Percentiles rank a stretch among this genome's conserved stretches.
Conservation (phyloP, 345 rosid species). For the Crucihimalaya himalaica region DNA sequence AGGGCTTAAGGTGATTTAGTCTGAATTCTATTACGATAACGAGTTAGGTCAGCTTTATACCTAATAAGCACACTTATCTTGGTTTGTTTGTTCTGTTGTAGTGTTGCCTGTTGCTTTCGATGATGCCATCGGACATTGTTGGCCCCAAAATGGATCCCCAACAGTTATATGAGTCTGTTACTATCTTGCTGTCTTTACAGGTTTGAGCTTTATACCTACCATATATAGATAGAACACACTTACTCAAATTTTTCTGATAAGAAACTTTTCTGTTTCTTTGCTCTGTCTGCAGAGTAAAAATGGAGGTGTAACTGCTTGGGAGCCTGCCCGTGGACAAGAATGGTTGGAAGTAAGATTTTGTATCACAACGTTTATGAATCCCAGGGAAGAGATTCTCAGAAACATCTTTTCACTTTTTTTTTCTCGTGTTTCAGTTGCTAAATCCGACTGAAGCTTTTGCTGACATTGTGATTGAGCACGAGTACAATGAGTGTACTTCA, state of each 20-base stretch:
- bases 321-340: constrained; percentile 41
- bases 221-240: not conserved
- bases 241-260: not conserved
- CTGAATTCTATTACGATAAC: not conserved
- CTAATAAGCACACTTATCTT: constrained; percentile 8
- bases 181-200: constrained; percentile 60
- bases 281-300: constrained; percentile 36
- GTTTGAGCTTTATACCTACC: constrained; percentile 41
- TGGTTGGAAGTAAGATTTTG: constrained; percentile 40
- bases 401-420: not conserved
- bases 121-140: constrained; percentile 69
- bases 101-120: constrained; percentile 67
- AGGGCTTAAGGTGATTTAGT: constrained; percentile 34
- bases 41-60: constrained; percentile 15
- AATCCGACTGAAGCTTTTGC: constrained; percentile 53
- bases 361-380: not conserved
- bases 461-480: constrained; percentile 53
- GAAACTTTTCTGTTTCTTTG: not conserved
- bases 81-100: constrained; percentile 40
- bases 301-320: constrained; percentile 47
- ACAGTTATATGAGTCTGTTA: constrained; percentile 56
- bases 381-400: not conserved
- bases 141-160: constrained; percentile 61
- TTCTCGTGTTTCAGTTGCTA: constrained; percentile 40
- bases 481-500: constrained; percentile 56